These are phyloP conservation scores for Anthracocystis setariae DNA, from an alignment of 1,284 basidiomycete species.

Conservation along the genomic window DNA sequence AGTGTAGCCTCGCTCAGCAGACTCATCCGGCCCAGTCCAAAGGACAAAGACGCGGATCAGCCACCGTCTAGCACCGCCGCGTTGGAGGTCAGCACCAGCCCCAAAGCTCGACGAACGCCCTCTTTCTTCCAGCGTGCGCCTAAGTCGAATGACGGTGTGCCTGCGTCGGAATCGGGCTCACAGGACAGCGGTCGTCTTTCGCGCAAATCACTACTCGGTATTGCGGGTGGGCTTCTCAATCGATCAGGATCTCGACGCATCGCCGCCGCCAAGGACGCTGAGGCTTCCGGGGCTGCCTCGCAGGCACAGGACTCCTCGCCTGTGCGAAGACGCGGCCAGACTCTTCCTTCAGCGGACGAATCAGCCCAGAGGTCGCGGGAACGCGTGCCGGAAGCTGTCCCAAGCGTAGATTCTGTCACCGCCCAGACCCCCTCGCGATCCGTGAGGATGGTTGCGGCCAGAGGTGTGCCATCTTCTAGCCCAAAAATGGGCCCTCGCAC, in stretches of 20 bases:
- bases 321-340: slow-evolving; percentile 25
- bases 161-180: slow-evolving; percentile 14
- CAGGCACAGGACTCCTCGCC: slow-evolving; percentile 12
- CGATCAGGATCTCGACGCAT: slow-evolving; percentile 37
- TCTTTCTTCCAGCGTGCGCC: slow-evolving; percentile 50
- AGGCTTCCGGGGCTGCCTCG: slow-evolving; percentile 3
- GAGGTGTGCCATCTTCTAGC: slow-evolving; percentile 20
- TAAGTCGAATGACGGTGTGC: slow-evolving; percentile 34
- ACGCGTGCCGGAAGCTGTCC: neutral
- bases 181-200: slow-evolving; percentile 48
- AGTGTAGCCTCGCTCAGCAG: slow-evolving; percentile 36
- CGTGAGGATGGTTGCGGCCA: slow-evolving; percentile 5
- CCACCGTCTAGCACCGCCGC: slow-evolving; percentile 10
- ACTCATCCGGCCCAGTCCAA: slow-evolving; percentile 28
- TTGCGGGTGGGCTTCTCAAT: slow-evolving; percentile 45
- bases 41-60: slow-evolving; percentile 28
- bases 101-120: slow-evolving; percentile 46
- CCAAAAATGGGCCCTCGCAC: slow-evolving; percentile 28
- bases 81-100: slow-evolving; percentile 36
- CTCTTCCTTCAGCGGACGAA: neutral
- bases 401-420: neutral
- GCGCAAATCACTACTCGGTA: slow-evolving; percentile 59
- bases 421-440: slow-evolving; percentile 29
- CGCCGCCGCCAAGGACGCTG: slow-evolving; percentile 6
- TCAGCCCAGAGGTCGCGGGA: slow-evolving; percentile 8